Evolutionary conservation across 768 basidiomycete genomes (phyloP), one percentile per base, ranked within the genome.

Genomic region (Dioszegia hungarica): DNA sequence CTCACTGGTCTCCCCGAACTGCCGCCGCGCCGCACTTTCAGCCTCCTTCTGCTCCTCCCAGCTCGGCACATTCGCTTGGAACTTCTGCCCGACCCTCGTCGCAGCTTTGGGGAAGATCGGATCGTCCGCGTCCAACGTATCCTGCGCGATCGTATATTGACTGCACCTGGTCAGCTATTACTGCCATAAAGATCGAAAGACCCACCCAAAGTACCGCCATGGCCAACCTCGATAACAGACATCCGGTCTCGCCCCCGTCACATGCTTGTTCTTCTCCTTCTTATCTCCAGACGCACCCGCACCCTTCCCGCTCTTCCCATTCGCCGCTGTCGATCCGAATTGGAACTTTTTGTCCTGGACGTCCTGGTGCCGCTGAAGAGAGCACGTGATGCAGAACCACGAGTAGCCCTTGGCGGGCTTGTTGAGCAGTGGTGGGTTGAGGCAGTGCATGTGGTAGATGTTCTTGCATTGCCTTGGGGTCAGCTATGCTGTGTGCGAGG

Each of bases 391-490:
- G 68, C 94, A 98, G 10, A 91, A 90, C 94, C 94, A 98, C 20
- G 89, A 90, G 77, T 97, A 98, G 41, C 94, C 94, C 61, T 90
- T 84, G 22, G 91, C 90, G 14, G 94, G 94, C 75, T 97, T 97
- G 1, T 87, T 87, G 17, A 82, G 79, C 8, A 98, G 79, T 2
- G 94, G 94, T 22, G 94, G 94, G 62, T 89, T 87, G 51, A 95
- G 87, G 73, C 94, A 98, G 56, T 81, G 76, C 88, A 97, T 94
- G 77, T 98, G 94, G 78, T 92, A 98, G 78, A 85, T 88, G 53
- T 84, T 84, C 79, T 91, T 90, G 82, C 94, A 98, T 6, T 66
- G 54, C 40, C 74, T 75, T 25, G 3, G 19, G 15, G 29, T 43
- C 28, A 52, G 57, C 36, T 22, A 29, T 40, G 14, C n/a, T 31